Evolutionary conservation across 2,329 filamentous ascomycete genomes (phyloP).

Genomic region (Fusarium annulatum): DNA sequence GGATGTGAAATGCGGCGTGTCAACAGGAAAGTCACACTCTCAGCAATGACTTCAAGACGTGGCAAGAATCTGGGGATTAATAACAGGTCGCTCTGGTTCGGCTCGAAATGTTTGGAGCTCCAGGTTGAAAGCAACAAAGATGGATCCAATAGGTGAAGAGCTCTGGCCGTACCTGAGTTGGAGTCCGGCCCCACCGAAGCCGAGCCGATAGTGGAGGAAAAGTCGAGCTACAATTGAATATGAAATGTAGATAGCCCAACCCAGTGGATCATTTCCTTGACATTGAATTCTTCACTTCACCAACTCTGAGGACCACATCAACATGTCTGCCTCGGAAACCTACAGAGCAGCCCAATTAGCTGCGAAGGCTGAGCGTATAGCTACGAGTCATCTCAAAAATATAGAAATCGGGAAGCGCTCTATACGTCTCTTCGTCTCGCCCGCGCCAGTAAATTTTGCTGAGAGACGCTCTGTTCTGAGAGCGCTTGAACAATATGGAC

Average conservation of each 20-base stretch:
- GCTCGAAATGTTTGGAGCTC: background rate
- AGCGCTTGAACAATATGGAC: slow-evolving; percentile 60
- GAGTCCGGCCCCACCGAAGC: slow-evolving; percentile 37
- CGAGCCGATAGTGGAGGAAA: slow-evolving; percentile 24
- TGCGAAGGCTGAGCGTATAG: background rate
- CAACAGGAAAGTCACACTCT: background rate
- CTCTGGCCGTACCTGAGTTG: slow-evolving; percentile 15
- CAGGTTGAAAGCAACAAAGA: slow-evolving; percentile 17
- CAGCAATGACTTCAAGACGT: background rate
- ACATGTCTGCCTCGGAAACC: background rate
- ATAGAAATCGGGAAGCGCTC: slow-evolving; percentile 10
- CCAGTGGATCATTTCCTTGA: background rate
- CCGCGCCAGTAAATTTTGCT: slow-evolving; percentile 61
- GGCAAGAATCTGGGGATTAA: background rate
- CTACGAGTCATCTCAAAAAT: background rate
- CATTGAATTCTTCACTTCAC: slow-evolving; percentile 1
- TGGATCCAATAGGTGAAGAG: background rate
- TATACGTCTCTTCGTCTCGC: slow-evolving; percentile 63
- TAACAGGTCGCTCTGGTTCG: background rate
- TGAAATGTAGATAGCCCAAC: background rate
- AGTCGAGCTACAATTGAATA: background rate
- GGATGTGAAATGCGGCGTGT: background rate
- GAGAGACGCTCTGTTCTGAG: slow-evolving; percentile 67
- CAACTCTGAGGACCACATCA: background rate
- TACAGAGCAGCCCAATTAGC: background rate